These are phyloP conservation scores for Citrullus colocynthis DNA, from an alignment of 306 rosid species.

Conservation along the genomic window DNA sequence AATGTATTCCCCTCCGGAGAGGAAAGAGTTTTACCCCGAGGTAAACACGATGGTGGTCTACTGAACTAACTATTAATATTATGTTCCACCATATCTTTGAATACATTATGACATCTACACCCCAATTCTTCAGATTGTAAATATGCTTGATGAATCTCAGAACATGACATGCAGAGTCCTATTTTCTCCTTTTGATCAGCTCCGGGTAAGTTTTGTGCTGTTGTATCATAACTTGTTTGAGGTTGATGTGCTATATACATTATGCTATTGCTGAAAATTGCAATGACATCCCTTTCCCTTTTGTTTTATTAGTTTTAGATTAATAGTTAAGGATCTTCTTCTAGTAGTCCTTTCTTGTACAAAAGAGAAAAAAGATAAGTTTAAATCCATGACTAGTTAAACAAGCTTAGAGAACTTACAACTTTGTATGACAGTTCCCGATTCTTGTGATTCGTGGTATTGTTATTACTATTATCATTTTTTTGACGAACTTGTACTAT, in stretches of 20 bases:
- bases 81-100: background rate
- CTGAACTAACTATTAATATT: background rate
- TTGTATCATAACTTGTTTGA: background rate
- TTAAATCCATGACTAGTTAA: background rate
- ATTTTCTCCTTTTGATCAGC: constrained; percentile 63
- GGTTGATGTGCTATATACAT: background rate
- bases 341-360: background rate
- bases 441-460: background rate
- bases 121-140: constrained; percentile 45
- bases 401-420: background rate
- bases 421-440: background rate
- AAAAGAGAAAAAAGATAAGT: background rate
- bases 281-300: background rate
- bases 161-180: constrained; percentile 50
- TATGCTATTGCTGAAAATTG: background rate
- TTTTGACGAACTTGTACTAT: background rate
- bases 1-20: constrained; percentile 76
- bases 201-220: constrained; percentile 36
- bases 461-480: background rate
- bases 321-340: background rate
- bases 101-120: background rate
- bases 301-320: background rate
- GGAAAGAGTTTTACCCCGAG: constrained; percentile 91
- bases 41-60: constrained; percentile 16
- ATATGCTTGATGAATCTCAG: constrained; percentile 61